phyloP scores from a whole-genome alignment of 2,329 filamentous ascomycete species.

The Botryosphaeria dothidea region DNA sequence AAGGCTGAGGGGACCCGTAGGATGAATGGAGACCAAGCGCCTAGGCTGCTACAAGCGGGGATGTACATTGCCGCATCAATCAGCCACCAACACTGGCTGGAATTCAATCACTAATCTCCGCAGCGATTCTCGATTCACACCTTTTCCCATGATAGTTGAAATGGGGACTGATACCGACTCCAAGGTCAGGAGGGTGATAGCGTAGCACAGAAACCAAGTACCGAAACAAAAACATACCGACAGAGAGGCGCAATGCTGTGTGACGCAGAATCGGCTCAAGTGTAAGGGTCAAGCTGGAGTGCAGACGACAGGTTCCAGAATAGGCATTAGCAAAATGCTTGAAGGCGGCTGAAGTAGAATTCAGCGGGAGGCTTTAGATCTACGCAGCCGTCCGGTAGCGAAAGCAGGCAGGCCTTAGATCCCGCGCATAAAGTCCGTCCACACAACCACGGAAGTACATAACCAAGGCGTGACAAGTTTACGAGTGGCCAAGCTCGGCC shows the following conservation, averaged over 20 bases:
- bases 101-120: background rate
- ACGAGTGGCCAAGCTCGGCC: background rate
- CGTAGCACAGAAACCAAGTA: background rate
- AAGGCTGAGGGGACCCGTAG: constrained; percentile 9
- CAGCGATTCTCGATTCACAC: background rate
- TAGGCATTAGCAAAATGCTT: background rate
- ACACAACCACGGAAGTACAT: background rate
- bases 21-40: background rate
- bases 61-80: background rate
- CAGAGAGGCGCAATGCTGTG: background rate
- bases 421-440: background rate
- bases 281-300: background rate
- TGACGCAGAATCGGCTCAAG: background rate
- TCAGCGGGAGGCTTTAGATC: background rate
- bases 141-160: background rate
- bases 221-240: background rate
- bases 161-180: background rate
- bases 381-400: background rate
- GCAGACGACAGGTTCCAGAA: background rate
- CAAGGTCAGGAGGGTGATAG: background rate
- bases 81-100: background rate
- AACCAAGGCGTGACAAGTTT: background rate
- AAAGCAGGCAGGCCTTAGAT: background rate
- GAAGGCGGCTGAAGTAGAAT: background rate
- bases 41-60: background rate